Evolutionary conservation across 2,329 filamentous ascomycete genomes (phyloP), one percentile per base, ranked within the genome.

Genomic region (Fusarium siculi): DNA sequence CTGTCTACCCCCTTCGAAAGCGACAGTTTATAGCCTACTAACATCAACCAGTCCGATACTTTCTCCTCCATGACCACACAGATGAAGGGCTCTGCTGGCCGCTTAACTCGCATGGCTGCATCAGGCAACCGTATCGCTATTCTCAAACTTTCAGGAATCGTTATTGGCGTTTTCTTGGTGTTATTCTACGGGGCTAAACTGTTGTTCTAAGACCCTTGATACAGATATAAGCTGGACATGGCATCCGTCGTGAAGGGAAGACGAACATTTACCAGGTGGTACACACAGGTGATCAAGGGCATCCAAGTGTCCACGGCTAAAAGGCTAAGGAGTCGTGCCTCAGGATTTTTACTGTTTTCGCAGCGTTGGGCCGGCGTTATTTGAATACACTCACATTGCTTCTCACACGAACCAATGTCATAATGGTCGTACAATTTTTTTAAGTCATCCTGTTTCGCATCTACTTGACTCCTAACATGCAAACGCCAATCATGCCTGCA

Each of bases 51-150:
- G 93, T 92, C 89, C 81, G 95, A 98, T 76, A 96, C 95, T 30
- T 98, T 99, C 83, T 96, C 94, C 68, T 93, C 91, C 77, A 95
- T 99, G 89, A 89, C 90, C 40, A 92, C 92, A 19, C 92, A 92
- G 73, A 85, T 99, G 68, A 96, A 94, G 81, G 94, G 95, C 47
- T 97, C 93, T 73, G 95, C 95, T 18, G 87, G 89, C 54, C 90
- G 96, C 18, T 84, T 99, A 52, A 94, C 93, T 28, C 91, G 95
- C 70, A 98, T 98, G 95, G 96, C 96, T 50, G 92, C 92, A 57
- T 91, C 92, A 60, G 96, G 96, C 56, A 97, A 98, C 83, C 96
- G 94, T 78, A 89, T 97, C 44, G 96, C 96, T 21, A 92, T 98
- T 43, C 83, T 99, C 69, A 98, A 98, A 82, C 86, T 99, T 54